These are phyloP conservation scores for Atalantia buxifolia DNA, from an alignment of 345 rosid species.

Conservation along the genomic window DNA sequence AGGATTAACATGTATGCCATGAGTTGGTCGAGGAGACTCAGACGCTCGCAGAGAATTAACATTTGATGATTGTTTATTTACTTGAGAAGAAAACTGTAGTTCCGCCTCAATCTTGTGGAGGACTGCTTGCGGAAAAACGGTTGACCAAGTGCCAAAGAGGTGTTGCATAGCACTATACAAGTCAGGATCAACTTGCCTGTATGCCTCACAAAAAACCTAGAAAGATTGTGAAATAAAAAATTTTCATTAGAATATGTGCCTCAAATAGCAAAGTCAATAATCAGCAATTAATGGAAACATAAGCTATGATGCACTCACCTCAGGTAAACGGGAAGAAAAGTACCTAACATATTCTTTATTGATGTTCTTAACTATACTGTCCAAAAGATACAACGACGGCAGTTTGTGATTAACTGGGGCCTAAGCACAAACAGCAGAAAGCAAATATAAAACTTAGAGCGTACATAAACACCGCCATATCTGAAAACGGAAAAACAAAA, in stretches of 20 bases:
- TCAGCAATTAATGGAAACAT: not conserved
- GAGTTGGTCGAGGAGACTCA: conserved; percentile 71
- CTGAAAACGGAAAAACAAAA: not conserved
- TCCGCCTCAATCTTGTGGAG: conserved; percentile 71
- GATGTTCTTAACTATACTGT: conserved; percentile 93
- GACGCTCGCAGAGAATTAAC: conserved; percentile 50
- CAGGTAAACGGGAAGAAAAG: conserved; percentile 83
- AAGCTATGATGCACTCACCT: conserved; percentile 54
- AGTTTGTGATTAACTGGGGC: conserved; percentile 87
- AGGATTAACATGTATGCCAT: conserved; percentile 98
- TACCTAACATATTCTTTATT: conserved; percentile 72
- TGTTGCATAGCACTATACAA: conserved; percentile 79
- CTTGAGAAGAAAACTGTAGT: conserved; percentile 54
- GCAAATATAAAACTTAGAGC: conserved; percentile 5
- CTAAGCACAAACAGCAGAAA: conserved; percentile 33
- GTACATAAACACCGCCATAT: not conserved
- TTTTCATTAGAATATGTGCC: not conserved
- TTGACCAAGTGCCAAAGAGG: conserved; percentile 93
- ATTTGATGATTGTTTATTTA: conserved; percentile 46
- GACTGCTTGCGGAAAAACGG: conserved; percentile 70
- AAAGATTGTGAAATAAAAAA: conserved; percentile 6
- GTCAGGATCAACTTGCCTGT: conserved; percentile 71
- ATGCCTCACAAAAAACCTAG: conserved; percentile 86
- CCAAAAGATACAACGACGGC: conserved; percentile 92
- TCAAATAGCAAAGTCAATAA: not conserved